Conservation (phyloP, 129 eudicot species). For the Artemisia tridentata region DNA sequence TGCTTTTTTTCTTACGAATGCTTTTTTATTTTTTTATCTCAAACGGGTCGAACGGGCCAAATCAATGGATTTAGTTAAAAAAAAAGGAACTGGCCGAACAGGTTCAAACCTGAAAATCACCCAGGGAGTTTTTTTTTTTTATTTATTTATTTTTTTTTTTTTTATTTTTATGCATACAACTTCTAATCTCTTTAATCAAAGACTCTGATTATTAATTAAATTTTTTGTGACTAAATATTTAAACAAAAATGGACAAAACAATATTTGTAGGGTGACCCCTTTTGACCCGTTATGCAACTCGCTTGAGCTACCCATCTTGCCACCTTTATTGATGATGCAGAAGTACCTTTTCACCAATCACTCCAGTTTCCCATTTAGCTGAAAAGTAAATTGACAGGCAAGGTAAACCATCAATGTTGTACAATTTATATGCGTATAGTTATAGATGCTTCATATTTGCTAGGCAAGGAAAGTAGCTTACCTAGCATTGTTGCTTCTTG, state of each 20-base stretch:
- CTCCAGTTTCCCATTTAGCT: conserved; percentile 71
- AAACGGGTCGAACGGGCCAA: too few species aligned
- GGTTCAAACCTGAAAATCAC: neutral
- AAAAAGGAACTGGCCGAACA: too few species aligned
- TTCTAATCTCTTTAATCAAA: too few species aligned
- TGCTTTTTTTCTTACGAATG: too few species aligned
- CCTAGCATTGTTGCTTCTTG: conserved; percentile 60
- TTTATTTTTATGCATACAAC: too few species aligned
- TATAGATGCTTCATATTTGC: neutral
- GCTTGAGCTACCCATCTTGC: neutral
- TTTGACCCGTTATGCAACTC: conserved; percentile 4
- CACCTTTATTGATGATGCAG: conserved; percentile 2
- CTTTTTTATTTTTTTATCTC: too few species aligned
- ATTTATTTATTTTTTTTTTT: too few species aligned
- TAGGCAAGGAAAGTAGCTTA: conserved; percentile 24
- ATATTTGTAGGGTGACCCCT: neutral
- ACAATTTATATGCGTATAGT: neutral
- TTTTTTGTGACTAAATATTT: too few species aligned
- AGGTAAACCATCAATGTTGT: conserved; percentile 6
- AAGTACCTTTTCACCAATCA: conserved; percentile 68
- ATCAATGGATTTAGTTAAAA: too few species aligned
- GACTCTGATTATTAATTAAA: too few species aligned
- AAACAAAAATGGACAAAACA: too few species aligned
- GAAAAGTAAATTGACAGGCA: conserved; percentile 11
- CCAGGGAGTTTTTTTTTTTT: too few species aligned